These are phyloP conservation scores for Aureobasidium pullulans DNA, from an alignment of 2,329 filamentous ascomycete genomes.

Conservation along the genomic window DNA sequence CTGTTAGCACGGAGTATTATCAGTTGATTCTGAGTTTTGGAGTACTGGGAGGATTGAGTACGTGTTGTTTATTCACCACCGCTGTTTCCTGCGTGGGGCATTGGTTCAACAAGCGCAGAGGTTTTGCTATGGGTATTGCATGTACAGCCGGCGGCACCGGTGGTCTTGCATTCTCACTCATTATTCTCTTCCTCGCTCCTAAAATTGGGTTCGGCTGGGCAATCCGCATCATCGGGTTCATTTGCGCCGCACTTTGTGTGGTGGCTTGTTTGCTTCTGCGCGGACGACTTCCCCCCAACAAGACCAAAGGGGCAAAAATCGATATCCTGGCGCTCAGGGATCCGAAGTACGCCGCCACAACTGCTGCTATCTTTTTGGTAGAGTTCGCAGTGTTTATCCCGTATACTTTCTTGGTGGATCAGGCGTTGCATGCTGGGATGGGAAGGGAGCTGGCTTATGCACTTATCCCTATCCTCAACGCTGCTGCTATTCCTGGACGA, in stretches of 20 bases:
- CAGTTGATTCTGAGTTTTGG: slow-evolving; percentile 76
- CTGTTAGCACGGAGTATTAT: slow-evolving; percentile 60
- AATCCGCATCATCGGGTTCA: slow-evolving; percentile 36
- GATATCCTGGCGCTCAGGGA: background rate
- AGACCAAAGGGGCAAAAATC: background rate
- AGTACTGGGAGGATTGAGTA: slow-evolving; percentile 62
- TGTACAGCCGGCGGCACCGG: slow-evolving; percentile 54
- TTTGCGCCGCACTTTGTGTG: slow-evolving; percentile 31
- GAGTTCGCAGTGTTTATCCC: slow-evolving; percentile 33
- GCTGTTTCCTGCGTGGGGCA: slow-evolving; percentile 71
- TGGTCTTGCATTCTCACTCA: slow-evolving; percentile 39
- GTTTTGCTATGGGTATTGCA: slow-evolving; percentile 72
- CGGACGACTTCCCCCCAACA: slow-evolving; percentile 32
- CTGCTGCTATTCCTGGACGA: slow-evolving; percentile 24
- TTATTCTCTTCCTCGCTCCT: slow-evolving; percentile 34
- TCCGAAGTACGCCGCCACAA: slow-evolving; percentile 18
- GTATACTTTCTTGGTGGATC: slow-evolving; percentile 29
- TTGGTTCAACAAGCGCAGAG: slow-evolving; percentile 68
- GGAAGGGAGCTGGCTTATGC: slow-evolving; percentile 22
- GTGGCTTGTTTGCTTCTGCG: slow-evolving; percentile 34
- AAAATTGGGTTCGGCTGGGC: slow-evolving; percentile 39
- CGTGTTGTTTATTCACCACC: slow-evolving; percentile 74
- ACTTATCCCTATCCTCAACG: slow-evolving; percentile 28
- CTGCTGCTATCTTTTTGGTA: slow-evolving; percentile 27
- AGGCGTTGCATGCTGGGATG: slow-evolving; percentile 24